Conservation (phyloP, 805 yeast genomes). For the Huiozyma sinensis region DNA sequence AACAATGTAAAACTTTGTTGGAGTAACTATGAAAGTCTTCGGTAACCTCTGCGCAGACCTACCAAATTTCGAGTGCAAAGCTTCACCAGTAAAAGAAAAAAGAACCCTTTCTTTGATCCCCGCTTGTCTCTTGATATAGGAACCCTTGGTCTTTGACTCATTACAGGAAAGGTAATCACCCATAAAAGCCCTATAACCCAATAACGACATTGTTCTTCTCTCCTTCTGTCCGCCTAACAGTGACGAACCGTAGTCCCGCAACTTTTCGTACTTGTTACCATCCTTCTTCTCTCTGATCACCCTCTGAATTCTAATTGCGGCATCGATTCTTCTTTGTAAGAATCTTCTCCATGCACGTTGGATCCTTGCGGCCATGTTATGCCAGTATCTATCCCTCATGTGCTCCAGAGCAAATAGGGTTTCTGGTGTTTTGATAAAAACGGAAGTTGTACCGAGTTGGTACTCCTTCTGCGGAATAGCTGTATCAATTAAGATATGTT, state of each 20-base stretch:
- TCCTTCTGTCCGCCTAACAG: constrained; percentile 69
- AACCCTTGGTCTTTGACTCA: constrained; percentile 65
- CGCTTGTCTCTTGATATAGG: constrained; percentile 55
- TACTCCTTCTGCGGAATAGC: constrained; percentile 71
- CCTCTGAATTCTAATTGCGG: constrained; percentile 72
- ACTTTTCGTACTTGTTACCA: constrained; percentile 72
- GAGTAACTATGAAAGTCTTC: constrained; percentile 62
- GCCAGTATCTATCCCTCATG: constrained; percentile 96
- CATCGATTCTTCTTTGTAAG: constrained; percentile 69
- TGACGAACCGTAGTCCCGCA: constrained; percentile 74
- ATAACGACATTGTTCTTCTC: constrained; percentile 76
- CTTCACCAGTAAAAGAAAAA: constrained; percentile 77
- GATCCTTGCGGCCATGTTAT: constrained; percentile 92
- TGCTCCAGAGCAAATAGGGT: constrained; percentile 91
- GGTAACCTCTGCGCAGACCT: constrained; percentile 75
- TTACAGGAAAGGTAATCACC: constrained; percentile 93
- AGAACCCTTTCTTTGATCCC: constrained; percentile 62
- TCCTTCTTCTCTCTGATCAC: constrained; percentile 73
- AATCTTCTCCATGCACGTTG: constrained; percentile 95
- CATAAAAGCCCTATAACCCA: constrained; percentile 80
- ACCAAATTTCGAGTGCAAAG: constrained; percentile 78
- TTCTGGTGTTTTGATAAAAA: constrained; percentile 94
- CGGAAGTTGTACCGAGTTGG: constrained; percentile 86
- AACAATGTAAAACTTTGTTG: constrained; percentile 50
- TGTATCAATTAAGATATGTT: constrained; percentile 42